phyloP scores from a whole-genome alignment of 2,329 filamentous ascomycete genomes.

The Metarhizium anisopliae region DNA sequence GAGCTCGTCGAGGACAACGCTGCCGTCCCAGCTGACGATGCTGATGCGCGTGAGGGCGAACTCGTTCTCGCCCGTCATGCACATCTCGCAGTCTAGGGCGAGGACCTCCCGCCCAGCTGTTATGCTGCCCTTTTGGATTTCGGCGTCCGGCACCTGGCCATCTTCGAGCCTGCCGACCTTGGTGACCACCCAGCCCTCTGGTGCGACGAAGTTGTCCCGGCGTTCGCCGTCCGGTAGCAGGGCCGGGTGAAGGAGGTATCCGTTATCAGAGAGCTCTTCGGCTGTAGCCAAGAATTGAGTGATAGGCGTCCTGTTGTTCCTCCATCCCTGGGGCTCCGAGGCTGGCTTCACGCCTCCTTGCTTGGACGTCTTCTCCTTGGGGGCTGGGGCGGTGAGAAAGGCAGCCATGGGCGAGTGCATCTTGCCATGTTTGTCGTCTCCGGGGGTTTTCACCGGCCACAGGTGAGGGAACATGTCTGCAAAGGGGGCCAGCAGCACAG shows the following conservation, averaged over 20 bases:
- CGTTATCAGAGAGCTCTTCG: conserved; percentile 71
- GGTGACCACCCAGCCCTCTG: conserved; percentile 78
- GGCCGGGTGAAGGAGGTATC: conserved; percentile 76
- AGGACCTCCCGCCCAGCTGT: conserved; percentile 73
- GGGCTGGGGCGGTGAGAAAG: conserved; percentile 67
- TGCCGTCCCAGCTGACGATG: conserved; percentile 76
- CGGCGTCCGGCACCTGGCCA: conserved; percentile 55
- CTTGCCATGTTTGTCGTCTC: conserved; percentile 70
- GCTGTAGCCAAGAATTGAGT: conserved; percentile 66
- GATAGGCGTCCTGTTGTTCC: conserved; percentile 70
- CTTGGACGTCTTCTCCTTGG: conserved; percentile 53
- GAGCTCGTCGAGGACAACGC: conserved; percentile 75
- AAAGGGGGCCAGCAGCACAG: conserved; percentile 53
- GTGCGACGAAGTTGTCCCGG: conserved; percentile 40
- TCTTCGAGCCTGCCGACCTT: conserved; percentile 57
- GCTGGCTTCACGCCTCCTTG: conserved; percentile 51
- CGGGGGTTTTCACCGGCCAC: conserved; percentile 83
- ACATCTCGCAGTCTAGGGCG: conserved; percentile 96
- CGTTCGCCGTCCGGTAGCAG: conserved; percentile 53
- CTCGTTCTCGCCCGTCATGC: conserved; percentile 69
- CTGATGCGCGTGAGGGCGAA: conserved; percentile 86
- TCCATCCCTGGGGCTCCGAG: conserved; percentile 56
- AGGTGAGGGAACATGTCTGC: conserved; percentile 77
- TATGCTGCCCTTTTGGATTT: conserved; percentile 72
- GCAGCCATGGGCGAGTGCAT: conserved; percentile 82